phyloP scores from a whole-genome alignment of 495 filamentous ascomycete species.

The Aspergillus avenaceus region DNA sequence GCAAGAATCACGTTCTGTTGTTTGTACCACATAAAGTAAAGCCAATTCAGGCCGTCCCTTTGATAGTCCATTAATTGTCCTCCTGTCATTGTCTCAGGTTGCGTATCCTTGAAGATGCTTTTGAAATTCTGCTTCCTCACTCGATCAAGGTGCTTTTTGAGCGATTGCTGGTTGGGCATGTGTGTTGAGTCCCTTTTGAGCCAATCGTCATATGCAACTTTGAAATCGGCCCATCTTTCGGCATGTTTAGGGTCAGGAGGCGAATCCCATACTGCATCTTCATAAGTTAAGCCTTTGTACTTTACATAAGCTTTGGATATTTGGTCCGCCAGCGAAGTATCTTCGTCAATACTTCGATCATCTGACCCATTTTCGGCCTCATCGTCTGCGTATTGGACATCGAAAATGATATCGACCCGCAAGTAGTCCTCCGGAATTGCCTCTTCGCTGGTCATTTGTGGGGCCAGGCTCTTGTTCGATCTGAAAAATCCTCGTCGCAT shows the following conservation, averaged over 20 bases:
- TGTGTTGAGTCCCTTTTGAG: slow-evolving; percentile 69
- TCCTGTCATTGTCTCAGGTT: slow-evolving; percentile 68
- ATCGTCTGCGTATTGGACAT: slow-evolving; percentile 59
- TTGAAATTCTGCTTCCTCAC: slow-evolving; percentile 64
- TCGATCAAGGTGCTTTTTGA: slow-evolving; percentile 58
- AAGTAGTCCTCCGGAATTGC: slow-evolving; percentile 83
- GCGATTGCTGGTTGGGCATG: slow-evolving; percentile 42
- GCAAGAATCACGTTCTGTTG: slow-evolving; percentile 88
- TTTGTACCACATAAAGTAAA: slow-evolving; percentile 85
- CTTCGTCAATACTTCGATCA: slow-evolving; percentile 50
- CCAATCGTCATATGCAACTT: slow-evolving; percentile 78
- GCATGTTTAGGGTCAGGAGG: slow-evolving; percentile 65
- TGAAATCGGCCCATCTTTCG: slow-evolving; percentile 77
- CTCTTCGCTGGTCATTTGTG: slow-evolving; percentile 68
- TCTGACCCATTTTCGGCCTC: slow-evolving; percentile 44
- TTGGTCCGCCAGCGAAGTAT: slow-evolving; percentile 62
- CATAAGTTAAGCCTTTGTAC: slow-evolving; percentile 92
- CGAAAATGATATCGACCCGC: slow-evolving; percentile 81
- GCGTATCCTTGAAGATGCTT: slow-evolving; percentile 61
- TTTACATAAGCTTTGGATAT: slow-evolving; percentile 75
- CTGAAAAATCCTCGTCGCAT: slow-evolving; percentile 76
- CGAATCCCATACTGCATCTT: slow-evolving; percentile 84
- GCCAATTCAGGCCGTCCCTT: slow-evolving; percentile 90
- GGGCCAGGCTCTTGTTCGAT: slow-evolving; percentile 55
- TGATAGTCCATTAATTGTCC: slow-evolving; percentile 93